Base-by-base conservation (phyloP, 345 rosid species). In the Trapa incisa region DNA sequence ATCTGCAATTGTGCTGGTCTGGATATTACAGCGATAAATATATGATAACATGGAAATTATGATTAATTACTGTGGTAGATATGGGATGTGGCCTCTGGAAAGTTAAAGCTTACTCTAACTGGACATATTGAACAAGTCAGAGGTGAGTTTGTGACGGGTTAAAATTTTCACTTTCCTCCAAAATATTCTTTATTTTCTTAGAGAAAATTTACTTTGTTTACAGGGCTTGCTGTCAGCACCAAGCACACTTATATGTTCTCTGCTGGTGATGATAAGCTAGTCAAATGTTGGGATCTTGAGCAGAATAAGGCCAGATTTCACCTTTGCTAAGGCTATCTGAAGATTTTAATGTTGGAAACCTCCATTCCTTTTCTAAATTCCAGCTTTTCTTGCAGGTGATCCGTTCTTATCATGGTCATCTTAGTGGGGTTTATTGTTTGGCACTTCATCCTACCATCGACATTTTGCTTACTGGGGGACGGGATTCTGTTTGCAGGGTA, bases 201-300 rank as follows among this genome's bases (percentile, higher is more conserved):
- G 29, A 64, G 62, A 45, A 32, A 15, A 48, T 58, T 37, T 36
- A 36, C 5, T 33, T 56, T 76, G 29, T 1, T 74, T 82, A 33
- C 80, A 89, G 99, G 97, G 57, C 97, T 95, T 66, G 99, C 96
- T 50, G 86, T 95, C 66, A 95, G 99, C 76, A 83, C 60, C 73
- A 85, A 80, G 71, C 93, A 87, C 70, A 89, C 99, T 6, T 95
- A 91, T 75, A 86, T 95, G 97, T 95, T 91, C 77, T 95, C 97
- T 64, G 96, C 99, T 73, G 99, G 99, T 68, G 99, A 95, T 75
- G 99, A 95, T 77, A 95, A 95, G 65, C 97, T 87, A 85, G 99
- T 95, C 70, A 95, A 95, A 79, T 95, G 99, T 72, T 95, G 97
- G 97, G 99, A 95, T 71, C 99, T 95, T 80, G 99, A 95, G 73